Base-by-base conservation (phyloP, 768 basidiomycete genomes). In the Obba rivulosa region DNA sequence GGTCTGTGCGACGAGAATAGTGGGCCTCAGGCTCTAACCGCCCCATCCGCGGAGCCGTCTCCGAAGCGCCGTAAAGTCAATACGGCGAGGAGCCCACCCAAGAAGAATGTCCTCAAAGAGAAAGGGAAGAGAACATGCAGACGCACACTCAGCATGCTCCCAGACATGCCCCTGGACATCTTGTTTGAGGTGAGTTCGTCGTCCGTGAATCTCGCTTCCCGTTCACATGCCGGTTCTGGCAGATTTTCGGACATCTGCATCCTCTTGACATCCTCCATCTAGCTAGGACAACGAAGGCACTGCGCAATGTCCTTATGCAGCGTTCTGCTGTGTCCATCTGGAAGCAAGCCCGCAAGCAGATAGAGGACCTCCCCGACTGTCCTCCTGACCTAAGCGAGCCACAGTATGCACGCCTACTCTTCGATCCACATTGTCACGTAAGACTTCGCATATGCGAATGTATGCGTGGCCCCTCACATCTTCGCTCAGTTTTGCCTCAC, bases 341-440 rank as follows among this genome's bases (percentile, higher is more conserved):
- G 50, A 45, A 41, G 4, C 24, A 43, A n/a, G 50, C 50, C 3
- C 41, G 40, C 34, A n/a, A 10, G 2, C 41, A 42, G 22, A 41
- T 51, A 11, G 34, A 38, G 14, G 50, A 43, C 18, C 21, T 51
- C 14, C 50, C 50, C 2, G 34, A 46, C 17, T 51, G 50, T 22
- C 50, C 50, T 14, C 24, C 41, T 9, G 50, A 51, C 41, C 50
- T 51, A 17, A 43, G 45, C 2, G 50, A 51, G 20, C 50, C 50
- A 5, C 40, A 39, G 10, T 51, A 46, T 16, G 50, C 50, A 24
- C 46, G 46, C 20, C 51, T 70, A 3, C 50, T 58, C 9, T 67
- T 69, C 43, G 60, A 63, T 23, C 40, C 54, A 10, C 53, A 59
- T 39, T 70, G 69, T 52, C 63, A 69, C 49, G 67, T 65, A 24